phyloP scores from a whole-genome alignment of 2,329 filamentous ascomycete genomes.

The Diaporthe sp. region DNA sequence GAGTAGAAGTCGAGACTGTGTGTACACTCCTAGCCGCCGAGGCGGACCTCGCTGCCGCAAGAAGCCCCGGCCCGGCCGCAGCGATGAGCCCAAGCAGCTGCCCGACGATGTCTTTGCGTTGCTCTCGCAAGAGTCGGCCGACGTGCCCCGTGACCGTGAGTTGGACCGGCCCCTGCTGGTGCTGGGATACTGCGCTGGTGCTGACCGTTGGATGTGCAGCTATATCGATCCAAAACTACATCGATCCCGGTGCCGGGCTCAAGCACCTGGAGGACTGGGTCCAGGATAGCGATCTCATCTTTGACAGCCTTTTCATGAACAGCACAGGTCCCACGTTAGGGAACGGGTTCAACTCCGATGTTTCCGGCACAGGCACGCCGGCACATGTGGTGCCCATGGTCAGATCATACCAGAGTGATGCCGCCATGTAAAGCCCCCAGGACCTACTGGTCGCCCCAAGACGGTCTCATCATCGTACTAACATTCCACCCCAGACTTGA shows the following conservation, averaged over 20 bases:
- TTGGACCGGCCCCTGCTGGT: slow-evolving; percentile 16
- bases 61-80: slow-evolving; percentile 49
- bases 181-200: background rate
- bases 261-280: slow-evolving; percentile 60
- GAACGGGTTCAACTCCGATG: slow-evolving; percentile 31
- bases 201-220: slow-evolving; percentile 45
- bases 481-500: slow-evolving; percentile 51
- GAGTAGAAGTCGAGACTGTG: slow-evolving; percentile 57
- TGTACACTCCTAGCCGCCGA: slow-evolving; percentile 59
- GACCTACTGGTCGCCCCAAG: background rate
- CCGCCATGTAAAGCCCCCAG: slow-evolving; percentile 54
- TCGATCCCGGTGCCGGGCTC: slow-evolving; percentile 63
- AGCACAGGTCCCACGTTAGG: slow-evolving; percentile 18
- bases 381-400: slow-evolving; percentile 50
- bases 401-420: slow-evolving; percentile 58
- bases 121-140: slow-evolving; percentile 48
- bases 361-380: slow-evolving; percentile 23
- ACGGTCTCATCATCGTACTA: slow-evolving; percentile 6
- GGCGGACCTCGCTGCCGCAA: slow-evolving; percentile 60
- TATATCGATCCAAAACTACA: slow-evolving; percentile 56
- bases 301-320: slow-evolving; percentile 58
- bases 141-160: slow-evolving; percentile 51
- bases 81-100: slow-evolving; percentile 46
- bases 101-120: slow-evolving; percentile 37
- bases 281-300: slow-evolving; percentile 63